These are phyloP conservation scores for Holtermanniella nyarrowii DNA, from an alignment of 768 basidiomycete species.

Conservation along the genomic window DNA sequence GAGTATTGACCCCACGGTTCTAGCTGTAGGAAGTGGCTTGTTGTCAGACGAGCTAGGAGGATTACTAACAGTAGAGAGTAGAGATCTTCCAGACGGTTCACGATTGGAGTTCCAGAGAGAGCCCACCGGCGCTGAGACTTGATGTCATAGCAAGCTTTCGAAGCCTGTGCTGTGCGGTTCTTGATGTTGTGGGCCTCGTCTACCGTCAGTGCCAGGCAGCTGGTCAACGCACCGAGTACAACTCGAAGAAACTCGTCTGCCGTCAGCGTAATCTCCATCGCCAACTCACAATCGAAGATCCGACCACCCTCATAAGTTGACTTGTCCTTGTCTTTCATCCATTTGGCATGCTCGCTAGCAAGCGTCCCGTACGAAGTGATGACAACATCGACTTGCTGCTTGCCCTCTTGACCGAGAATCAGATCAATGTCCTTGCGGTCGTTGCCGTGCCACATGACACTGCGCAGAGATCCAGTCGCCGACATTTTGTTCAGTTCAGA, in stretches of 20 bases:
- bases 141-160: constrained; percentile 64
- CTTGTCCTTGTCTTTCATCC: constrained; percentile 46
- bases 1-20: constrained; percentile 43
- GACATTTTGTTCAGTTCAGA: constrained; percentile 81
- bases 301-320: constrained; percentile 54
- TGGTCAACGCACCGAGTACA: constrained; percentile 2
- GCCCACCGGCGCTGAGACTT: constrained; percentile 76
- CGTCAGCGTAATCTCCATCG: too few relatives aligned
- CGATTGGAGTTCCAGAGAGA: constrained; percentile 83
- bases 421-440: constrained; percentile 63
- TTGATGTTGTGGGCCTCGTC: constrained; percentile 95
- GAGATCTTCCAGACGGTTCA: constrained; percentile 84
- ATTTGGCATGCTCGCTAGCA: constrained; percentile 61
- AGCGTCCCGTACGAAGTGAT: constrained; percentile 87
- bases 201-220: constrained; percentile 53
- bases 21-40: constrained; percentile 40
- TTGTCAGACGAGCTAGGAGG: constrained; percentile 2
- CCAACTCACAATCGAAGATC: constrained; percentile 32
- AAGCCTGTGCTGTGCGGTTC: constrained; percentile 50
- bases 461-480: constrained; percentile 55
- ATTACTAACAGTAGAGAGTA: constrained; percentile 56
- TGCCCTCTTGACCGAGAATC: constrained; percentile 48
- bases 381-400: constrained; percentile 57
- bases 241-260: neutral
- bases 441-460: constrained; percentile 78